These are phyloP conservation scores for Tillandsia leiboldiana DNA, from an alignment of 176 grass and related monocot species.

Conservation along the genomic window DNA sequence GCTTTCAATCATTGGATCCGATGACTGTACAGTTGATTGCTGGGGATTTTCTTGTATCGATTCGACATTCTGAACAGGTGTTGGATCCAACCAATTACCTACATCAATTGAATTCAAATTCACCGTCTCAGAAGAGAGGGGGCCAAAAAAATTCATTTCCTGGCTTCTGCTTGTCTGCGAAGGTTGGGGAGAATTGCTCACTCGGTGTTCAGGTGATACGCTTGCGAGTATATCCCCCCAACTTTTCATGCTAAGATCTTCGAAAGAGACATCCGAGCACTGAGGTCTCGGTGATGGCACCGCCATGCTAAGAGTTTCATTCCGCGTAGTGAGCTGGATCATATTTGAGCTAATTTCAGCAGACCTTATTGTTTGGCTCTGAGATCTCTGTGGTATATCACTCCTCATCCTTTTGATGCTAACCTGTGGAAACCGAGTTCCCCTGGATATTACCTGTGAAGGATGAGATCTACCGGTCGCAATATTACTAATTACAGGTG, in stretches of 20 bases:
- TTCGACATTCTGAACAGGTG: neutral
- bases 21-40: neutral
- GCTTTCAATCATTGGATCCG: neutral
- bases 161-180: neutral
- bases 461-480: neutral
- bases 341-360: conserved; percentile 14
- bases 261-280: conserved; percentile 6
- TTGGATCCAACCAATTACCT: neutral
- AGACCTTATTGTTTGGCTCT: conserved; percentile 18
- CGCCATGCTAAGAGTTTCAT: conserved; percentile 20
- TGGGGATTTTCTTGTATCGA: neutral
- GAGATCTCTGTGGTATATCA: conserved; percentile 39
- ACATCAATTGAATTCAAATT: neutral
- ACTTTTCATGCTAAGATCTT: conserved; percentile 55
- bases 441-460: neutral
- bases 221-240: conserved; percentile 79
- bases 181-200: conserved; percentile 14
- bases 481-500: neutral
- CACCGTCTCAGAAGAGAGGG: neutral
- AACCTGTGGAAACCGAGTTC: conserved; percentile 8
- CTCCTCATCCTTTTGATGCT: conserved; percentile 18
- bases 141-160: neutral
- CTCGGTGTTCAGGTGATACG: conserved; percentile 56
- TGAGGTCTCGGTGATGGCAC: conserved; percentile 25
- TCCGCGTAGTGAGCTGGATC: conserved; percentile 13